Evolutionary conservation across 2,329 filamentous ascomycete species (phyloP).

Genomic region (Colletotrichum filicis): DNA sequence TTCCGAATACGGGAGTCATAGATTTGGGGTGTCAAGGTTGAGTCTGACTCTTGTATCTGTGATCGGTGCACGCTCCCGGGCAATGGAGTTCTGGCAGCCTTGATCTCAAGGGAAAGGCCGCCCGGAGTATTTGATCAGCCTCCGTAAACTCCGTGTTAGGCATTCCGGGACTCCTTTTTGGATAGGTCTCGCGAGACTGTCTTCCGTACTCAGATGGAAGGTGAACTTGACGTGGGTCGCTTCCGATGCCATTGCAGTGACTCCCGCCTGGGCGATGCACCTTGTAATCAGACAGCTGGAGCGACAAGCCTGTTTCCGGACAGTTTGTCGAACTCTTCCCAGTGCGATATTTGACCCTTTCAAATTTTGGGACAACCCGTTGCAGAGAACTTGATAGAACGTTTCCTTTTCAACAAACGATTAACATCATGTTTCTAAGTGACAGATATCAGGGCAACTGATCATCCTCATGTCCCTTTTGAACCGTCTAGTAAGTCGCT

Average conservation of each 20-base stretch:
- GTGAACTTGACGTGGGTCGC: background rate
- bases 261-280: background rate
- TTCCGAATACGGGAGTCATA: background rate
- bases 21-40: background rate
- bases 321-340: no score
- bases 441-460: no score
- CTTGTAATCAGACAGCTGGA: background rate
- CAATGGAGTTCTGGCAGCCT: background rate
- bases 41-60: background rate
- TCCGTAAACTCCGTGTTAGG: background rate
- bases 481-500: no score
- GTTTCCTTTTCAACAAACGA: no score
- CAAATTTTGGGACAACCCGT: accelerated
- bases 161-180: background rate
- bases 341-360: no score
- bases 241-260: background rate
- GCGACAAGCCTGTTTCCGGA: background rate
- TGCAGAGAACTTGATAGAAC: accelerated
- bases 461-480: no score
- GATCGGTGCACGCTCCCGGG: background rate
- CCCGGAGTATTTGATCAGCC: background rate
- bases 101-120: background rate
- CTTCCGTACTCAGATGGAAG: background rate
- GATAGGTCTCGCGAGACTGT: background rate
- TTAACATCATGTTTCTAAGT: no score